Evolutionary conservation across 495 filamentous ascomycete genomes (phyloP), one percentile per base, ranked within the genome.

Genomic region (Aspergillus leporis): DNA sequence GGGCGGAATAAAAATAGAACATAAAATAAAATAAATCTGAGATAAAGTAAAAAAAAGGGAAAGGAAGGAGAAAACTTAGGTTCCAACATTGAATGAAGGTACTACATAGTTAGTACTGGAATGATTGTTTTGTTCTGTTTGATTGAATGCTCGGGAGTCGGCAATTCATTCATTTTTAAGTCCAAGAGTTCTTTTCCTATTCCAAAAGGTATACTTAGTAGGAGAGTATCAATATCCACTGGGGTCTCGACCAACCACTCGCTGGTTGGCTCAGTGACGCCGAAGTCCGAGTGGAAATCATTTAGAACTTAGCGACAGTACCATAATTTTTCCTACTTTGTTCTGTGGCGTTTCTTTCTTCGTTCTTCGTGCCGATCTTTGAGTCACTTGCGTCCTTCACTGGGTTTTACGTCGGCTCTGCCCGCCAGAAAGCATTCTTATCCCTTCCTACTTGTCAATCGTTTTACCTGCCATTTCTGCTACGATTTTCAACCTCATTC

Each of bases 371-470:
- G 43, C 19, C 18, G 19, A 47, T 47, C 43, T 47, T 32, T 34
- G 49, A n/a, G 16, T 51, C 49, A 30, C 12, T 51, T n/a, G 25
- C n/a, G 25, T 8, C 34, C 18, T 25, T 36, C 13, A 19, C 28
- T 28, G 3, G 6, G 25, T 28, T 28, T 28, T 28, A 34, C 38
- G 36, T 56, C 61, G 61, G 61, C 47, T 51, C 47, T 47, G 43
- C 41, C 60, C 50, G 49, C 51, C 58, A 51, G 48, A 47, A 36
- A 36, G 32, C 32, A 36, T 43, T 43, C 40, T 14, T 47, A 23
- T 47, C 19, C 19, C 46, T 53, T 56, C 52, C 16, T 38, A 25
- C 51, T 47, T 32, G 50, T 43, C 28, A 52, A 7, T 23, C 36
- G 13, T 28, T 28, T 28, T 28, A 6, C 25, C 6, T 34, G 50